Conservation (phyloP, 345 rosid genomes). For the Schrenkiella parvula region DNA sequence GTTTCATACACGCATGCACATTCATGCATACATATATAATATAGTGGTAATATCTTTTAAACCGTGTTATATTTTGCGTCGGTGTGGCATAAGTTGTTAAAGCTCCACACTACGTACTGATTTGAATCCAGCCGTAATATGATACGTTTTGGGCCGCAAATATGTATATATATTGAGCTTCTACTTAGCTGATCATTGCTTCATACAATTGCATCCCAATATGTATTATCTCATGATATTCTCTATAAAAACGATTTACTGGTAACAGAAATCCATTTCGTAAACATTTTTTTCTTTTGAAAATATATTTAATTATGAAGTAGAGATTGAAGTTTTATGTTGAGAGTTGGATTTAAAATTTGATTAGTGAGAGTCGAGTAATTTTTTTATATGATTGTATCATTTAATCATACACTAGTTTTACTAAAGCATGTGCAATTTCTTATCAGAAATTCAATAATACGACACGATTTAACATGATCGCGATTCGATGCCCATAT, state of each 20-base stretch:
- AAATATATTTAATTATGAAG: neutral
- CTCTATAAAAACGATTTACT: neutral
- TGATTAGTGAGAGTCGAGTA: neutral
- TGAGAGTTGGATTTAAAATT: neutral
- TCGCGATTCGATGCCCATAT: neutral
- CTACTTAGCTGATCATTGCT: neutral
- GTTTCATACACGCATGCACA: neutral
- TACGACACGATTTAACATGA: neutral
- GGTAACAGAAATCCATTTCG: neutral
- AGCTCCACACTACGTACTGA: neutral
- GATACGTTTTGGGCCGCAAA: neutral
- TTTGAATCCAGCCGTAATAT: neutral
- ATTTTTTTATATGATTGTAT: neutral
- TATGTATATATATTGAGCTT: neutral
- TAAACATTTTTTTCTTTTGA: neutral
- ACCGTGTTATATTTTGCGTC: constrained; percentile 5
- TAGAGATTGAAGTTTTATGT: neutral
- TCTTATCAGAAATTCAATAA: neutral
- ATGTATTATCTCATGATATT: neutral
- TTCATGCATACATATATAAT: neutral
- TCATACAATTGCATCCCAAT: neutral
- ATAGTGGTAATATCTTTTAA: neutral
- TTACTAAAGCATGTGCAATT: neutral
- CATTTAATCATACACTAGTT: neutral
- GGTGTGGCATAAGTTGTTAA: constrained; percentile 1